Conservation (phyloP, 495 filamentous ascomycete species). For the Neurospora terricola region DNA sequence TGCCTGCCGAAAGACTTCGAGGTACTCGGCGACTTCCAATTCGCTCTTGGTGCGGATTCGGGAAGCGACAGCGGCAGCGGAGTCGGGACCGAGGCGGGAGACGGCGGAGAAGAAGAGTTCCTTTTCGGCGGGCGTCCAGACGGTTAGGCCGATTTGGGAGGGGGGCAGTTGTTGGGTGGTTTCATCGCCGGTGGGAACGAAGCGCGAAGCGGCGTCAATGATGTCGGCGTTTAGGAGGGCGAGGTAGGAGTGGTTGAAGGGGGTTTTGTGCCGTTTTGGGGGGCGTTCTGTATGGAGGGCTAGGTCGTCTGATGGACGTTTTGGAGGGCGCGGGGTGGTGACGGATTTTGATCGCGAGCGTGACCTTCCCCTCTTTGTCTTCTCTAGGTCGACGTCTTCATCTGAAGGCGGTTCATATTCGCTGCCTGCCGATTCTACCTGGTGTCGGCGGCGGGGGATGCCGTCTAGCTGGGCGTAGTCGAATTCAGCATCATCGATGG, state of each 20-base stretch:
- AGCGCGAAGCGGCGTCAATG: conserved; percentile 24
- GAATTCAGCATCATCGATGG: background rate
- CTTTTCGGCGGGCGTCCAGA: conserved; percentile 66
- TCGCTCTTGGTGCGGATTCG: conserved; percentile 62
- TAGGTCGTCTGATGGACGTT: background rate
- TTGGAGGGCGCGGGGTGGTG: background rate
- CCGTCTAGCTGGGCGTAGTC: background rate
- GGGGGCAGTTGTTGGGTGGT: conserved; percentile 4
- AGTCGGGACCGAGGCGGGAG: conserved; percentile 49
- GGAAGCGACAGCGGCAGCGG: conserved; percentile 48
- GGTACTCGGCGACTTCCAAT: conserved; percentile 61
- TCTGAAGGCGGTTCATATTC: background rate
- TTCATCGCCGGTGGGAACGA: conserved; percentile 9
- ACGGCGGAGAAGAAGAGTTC: conserved; percentile 55
- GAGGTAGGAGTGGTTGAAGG: conserved; percentile 46
- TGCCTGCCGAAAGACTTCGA: conserved; percentile 47
- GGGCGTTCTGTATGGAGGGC: conserved; percentile 6
- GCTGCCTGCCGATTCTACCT: background rate
- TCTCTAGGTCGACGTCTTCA: background rate
- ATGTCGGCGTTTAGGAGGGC: conserved; percentile 50
- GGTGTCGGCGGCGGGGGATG: background rate
- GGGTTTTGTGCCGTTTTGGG: conserved; percentile 23
- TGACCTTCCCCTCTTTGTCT: background rate
- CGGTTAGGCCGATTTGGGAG: conserved; percentile 56
- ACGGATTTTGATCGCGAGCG: background rate